Percentiles rank a stretch among this genome's conserved stretches.
Evolutionary conservation across 306 rosid genomes (phyloP).

Genomic region (Lupinus albus): DNA sequence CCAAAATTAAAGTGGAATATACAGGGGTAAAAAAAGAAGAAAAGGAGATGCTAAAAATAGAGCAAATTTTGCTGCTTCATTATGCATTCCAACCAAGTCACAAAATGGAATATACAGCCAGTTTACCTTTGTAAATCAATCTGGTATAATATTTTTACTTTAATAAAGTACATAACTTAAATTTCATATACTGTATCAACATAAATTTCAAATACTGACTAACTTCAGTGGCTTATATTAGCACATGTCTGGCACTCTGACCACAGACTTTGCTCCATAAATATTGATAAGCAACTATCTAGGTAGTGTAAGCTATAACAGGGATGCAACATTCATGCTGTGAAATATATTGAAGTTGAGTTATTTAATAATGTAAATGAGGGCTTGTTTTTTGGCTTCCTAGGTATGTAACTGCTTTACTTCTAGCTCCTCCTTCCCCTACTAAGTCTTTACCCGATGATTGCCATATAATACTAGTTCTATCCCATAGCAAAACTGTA

Average conservation of each 20-base stretch:
- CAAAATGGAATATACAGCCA: neutral
- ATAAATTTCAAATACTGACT: neutral
- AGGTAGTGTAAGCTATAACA: constrained; percentile 8
- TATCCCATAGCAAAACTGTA: too few species aligned
- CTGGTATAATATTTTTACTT: too few species aligned
- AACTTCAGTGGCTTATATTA: neutral
- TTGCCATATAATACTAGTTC: too few species aligned
- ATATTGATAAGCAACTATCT: neutral
- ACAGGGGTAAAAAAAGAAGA: too few species aligned
- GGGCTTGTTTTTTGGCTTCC: neutral
- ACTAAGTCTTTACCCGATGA: too few species aligned
- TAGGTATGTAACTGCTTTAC: neutral
- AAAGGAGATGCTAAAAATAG: too few species aligned
- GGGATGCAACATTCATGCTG: constrained; percentile 3
- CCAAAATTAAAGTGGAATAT: too few species aligned
- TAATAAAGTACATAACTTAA: too few species aligned
- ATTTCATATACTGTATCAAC: neutral
- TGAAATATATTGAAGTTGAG: neutral
- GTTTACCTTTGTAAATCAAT: neutral
- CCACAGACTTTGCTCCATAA: constrained; percentile 3
- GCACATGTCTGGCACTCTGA: constrained; percentile 8
- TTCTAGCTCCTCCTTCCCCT: neutral
- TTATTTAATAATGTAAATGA: neutral
- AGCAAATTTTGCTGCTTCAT: too few species aligned
- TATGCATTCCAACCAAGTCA: too few species aligned